These are phyloP conservation scores for Chalciporus sphaerocephalus DNA, from an alignment of 768 basidiomycete genomes.

Conservation along the genomic window DNA sequence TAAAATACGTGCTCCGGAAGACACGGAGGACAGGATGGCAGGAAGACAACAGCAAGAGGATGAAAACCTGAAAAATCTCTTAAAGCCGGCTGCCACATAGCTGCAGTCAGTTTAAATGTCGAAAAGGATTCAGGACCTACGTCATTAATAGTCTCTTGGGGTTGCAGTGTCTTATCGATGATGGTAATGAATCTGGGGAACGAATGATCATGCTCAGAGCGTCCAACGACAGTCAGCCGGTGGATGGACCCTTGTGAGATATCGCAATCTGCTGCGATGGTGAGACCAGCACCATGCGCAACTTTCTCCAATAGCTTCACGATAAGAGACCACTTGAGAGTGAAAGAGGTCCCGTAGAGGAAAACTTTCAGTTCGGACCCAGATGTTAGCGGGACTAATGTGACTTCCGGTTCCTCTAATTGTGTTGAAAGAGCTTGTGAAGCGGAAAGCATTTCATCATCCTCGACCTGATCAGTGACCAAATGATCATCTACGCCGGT, in stretches of 20 bases:
- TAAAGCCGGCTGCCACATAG: conserved; percentile 35
- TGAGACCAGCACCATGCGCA: conserved; percentile 35
- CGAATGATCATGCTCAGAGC: conserved; percentile 22
- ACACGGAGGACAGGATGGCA: conserved; percentile 45
- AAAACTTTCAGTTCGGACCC: conserved; percentile 53
- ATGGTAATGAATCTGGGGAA: conserved; percentile 35
- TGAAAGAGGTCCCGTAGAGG: conserved; percentile 61
- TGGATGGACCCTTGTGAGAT: conserved; percentile 20
- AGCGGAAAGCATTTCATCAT: conserved; percentile 29
- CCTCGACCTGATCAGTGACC: conserved; percentile 22
- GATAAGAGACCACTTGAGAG: conserved; percentile 59
- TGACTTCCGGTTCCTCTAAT: conserved; percentile 30
- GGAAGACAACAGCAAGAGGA: conserved; percentile 65
- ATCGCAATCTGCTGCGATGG: conserved; percentile 20
- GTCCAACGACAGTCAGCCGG: conserved; percentile 25
- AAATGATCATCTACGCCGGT: conserved; percentile 15
- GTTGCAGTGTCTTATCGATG: conserved; percentile 34
- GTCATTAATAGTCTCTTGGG: conserved; percentile 15
- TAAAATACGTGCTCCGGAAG: conserved; percentile 44
- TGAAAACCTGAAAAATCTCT: conserved; percentile 40
- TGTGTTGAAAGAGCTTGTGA: conserved; percentile 26
- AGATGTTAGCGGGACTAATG: conserved; percentile 17
- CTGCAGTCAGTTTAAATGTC: conserved; percentile 29
- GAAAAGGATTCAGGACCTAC: conserved; percentile 25
- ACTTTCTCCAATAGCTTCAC: conserved; percentile 56